Conservation (phyloP, 2,329 filamentous ascomycete genomes). For the Fusarium redolens region DNA sequence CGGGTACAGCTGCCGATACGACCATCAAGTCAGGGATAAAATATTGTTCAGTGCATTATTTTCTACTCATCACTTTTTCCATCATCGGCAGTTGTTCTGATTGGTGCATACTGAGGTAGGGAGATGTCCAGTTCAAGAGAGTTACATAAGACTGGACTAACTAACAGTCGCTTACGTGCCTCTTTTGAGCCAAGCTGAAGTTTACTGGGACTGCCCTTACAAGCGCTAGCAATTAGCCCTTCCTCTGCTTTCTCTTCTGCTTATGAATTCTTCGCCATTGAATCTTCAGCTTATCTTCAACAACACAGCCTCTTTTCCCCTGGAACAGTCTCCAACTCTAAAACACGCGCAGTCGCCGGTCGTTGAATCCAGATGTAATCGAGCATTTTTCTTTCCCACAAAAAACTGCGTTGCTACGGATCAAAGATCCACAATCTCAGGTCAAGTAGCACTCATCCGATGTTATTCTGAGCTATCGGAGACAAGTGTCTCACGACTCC, state of each 20-base stretch:
- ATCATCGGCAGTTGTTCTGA: neutral
- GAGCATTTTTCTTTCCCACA: slow-evolving; percentile 9
- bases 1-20: neutral
- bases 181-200: neutral
- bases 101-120: slow-evolving; percentile 13
- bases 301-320: neutral
- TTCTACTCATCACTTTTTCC: slow-evolving; percentile 4
- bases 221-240: neutral
- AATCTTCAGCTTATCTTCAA: neutral
- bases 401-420: slow-evolving; percentile 34
- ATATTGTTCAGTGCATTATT: neutral
- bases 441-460: slow-evolving; percentile 14
- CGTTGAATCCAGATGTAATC: slow-evolving; percentile 10
- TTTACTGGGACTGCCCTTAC: neutral
- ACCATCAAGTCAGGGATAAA: slow-evolving; percentile 12
- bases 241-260: neutral
- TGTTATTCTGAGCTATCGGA: slow-evolving; percentile 34
- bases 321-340: neutral
- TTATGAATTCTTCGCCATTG: slow-evolving; percentile 11
- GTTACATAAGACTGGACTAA: neutral
- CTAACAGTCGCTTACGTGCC: neutral
- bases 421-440: slow-evolving; percentile 24
- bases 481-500: slow-evolving; percentile 45
- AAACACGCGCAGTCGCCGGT: slow-evolving; percentile 16
- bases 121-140: slow-evolving; percentile 5